Evolutionary conservation across 169 alveolate species (phyloP).

Genomic region (Babesia sp.): DNA sequence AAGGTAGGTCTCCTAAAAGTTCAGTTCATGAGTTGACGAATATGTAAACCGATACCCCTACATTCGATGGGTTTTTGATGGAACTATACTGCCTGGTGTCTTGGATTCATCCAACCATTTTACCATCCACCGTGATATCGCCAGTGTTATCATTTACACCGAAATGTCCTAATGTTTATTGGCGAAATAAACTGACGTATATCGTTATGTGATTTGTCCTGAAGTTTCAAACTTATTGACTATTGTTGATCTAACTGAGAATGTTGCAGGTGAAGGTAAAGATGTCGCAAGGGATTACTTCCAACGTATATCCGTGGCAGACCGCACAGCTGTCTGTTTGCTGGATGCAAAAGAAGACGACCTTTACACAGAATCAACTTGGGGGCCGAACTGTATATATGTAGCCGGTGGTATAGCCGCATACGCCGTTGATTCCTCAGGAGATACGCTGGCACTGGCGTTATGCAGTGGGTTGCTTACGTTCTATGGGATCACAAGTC

Average conservation of each 20-base stretch:
- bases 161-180: too few relatives aligned
- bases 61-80: too few relatives aligned
- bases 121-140: too few relatives aligned
- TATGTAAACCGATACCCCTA: too few relatives aligned
- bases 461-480: conserved; percentile 43
- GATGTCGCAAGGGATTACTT: conserved; percentile 38
- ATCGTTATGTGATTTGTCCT: too few relatives aligned
- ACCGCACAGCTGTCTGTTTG: conserved; percentile 46
- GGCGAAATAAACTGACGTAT: too few relatives aligned
- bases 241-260: too few relatives aligned
- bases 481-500: conserved; percentile 26
- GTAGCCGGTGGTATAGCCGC: conserved; percentile 62
- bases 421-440: conserved; percentile 12
- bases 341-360: conserved; percentile 64
- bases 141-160: too few relatives aligned
- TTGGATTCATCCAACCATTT: too few relatives aligned
- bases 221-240: too few relatives aligned
- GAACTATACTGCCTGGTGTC: too few relatives aligned
- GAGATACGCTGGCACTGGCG: conserved; percentile 43
- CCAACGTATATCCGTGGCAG: conserved; percentile 6
- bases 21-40: too few relatives aligned
- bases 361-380: conserved; percentile 33
- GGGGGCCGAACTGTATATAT: conserved; percentile 23
- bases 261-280: conserved; percentile 37
- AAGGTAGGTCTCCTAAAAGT: conserved; percentile 28